Evolutionary conservation across 2,329 filamentous ascomycete species (phyloP), one percentile per base, ranked within the genome.

Genomic region (Thielaviopsis euricoi): DNA sequence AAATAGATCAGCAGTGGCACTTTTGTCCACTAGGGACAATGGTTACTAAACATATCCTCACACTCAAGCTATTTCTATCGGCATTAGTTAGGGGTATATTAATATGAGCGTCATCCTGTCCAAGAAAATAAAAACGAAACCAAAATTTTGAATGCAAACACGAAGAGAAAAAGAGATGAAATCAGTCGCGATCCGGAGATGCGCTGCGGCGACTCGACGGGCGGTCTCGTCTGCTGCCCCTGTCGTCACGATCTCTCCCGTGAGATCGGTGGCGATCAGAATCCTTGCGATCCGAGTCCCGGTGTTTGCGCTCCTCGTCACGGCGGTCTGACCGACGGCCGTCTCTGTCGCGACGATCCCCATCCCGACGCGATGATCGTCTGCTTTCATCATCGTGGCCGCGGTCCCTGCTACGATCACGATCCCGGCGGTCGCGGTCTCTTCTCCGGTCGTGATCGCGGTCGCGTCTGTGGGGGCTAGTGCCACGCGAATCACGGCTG

Each of bases 401-500:
- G 17, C 46, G 33, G 33, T 60, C 58, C 10, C 58, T 51, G 22
- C 53, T 48, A 51, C n/a, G 49, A 29, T 46, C 46, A 3, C 25
- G 21, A 25, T 50, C 40, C 29, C 53, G 52, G 37, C 49, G 46
- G 43, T 21, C 43, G 17, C 43, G 43, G 3, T 60, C 59, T 26
- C 33, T 58, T 33, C 48, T 46, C 19, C 59, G 56, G 17, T 37
- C 56, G 40, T 53, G 50, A 22, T 56, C 53, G 7, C 58, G 23
- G 29, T 52, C 55, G 4, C 23, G 21, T 12, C 51, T 51, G 17
- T 50, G 53, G 13, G 58, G 54, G 23, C 58, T 59, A 19, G 53
- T 56, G 26, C 55, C 57, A 17, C 57, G 53, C 13, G 53, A 56
- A 50, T 55, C 53, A 23, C 50, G 53, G 22, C 56, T 58, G 40